Conservation (phyloP, 2,329 filamentous ascomycete species). For the Pseudogymnoascus sp. region DNA sequence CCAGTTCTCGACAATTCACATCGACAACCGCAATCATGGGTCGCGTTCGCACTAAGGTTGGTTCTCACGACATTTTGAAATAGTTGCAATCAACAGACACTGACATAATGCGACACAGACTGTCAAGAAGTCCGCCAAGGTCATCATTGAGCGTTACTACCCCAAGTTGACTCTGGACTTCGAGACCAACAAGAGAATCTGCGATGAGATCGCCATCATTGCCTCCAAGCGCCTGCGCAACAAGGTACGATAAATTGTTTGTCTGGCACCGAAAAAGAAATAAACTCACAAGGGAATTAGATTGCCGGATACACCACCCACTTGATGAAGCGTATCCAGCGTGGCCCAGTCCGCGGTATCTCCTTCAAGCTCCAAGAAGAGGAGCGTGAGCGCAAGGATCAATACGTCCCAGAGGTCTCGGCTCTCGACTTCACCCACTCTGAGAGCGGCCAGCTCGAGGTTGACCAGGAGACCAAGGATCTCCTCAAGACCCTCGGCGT, state of each 20-base stretch:
- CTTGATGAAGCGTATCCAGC: constrained; percentile 99
- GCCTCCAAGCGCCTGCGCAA: constrained; percentile 98
- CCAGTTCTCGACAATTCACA: constrained; percentile 18
- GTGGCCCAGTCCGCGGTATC: constrained; percentile 97
- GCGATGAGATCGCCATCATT: constrained; percentile 99
- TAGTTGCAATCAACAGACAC: constrained; percentile 12
- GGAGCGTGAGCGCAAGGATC: constrained; percentile 99
- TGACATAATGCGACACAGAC: constrained; percentile 36
- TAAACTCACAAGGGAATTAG: constrained; percentile 35
- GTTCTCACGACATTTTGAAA: constrained; percentile 20
- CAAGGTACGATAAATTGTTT: constrained; percentile 60
- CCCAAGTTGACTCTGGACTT: constrained; percentile 98
- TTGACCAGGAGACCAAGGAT: constrained; percentile 97
- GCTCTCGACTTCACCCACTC: constrained; percentile 94
- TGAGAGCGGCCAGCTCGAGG: constrained; percentile 88
- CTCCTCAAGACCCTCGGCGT: constrained; percentile 97
- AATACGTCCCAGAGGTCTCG: constrained; percentile 98
- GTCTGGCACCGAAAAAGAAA: background rate
- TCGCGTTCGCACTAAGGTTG: constrained; percentile 38
- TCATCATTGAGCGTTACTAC: constrained; percentile 99
- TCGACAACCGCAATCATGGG: constrained; percentile 32
- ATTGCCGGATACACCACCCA: constrained; percentile 98
- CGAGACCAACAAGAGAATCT: constrained; percentile 99
- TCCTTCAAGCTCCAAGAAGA: constrained; percentile 99
- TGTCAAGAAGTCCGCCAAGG: constrained; percentile 88